Conservation (phyloP, 257 asterid species). For the Fraxinus quadrangulata region DNA sequence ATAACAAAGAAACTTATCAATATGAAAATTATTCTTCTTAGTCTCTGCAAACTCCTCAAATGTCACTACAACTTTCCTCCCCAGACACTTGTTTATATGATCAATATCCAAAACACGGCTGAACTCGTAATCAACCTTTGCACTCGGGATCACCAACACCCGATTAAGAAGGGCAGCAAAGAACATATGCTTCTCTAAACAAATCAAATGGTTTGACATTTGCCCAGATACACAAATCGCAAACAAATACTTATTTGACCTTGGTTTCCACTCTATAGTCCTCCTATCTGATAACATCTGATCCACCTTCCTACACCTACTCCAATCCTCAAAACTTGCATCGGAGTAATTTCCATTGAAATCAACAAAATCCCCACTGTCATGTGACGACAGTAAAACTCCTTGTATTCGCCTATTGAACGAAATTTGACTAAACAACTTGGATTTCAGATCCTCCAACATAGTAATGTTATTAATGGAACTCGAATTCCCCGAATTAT, state of each 20-base stretch:
- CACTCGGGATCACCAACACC: slow-evolving; percentile 79
- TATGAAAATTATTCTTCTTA: slow-evolving; percentile 62
- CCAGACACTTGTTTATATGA: slow-evolving; percentile 79
- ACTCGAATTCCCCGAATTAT: slow-evolving; percentile 30
- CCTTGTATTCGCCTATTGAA: slow-evolving; percentile 75
- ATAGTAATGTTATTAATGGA: slow-evolving; percentile 22
- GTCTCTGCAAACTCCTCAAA: slow-evolving; percentile 78
- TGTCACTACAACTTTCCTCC: slow-evolving; percentile 73
- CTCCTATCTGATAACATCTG: slow-evolving; percentile 60
- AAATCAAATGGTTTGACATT: slow-evolving; percentile 95
- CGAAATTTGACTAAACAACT: slow-evolving; percentile 62
- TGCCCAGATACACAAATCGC: slow-evolving; percentile 92
- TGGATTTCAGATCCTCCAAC: slow-evolving; percentile 56
- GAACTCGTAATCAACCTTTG: slow-evolving; percentile 84
- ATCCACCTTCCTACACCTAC: slow-evolving; percentile 65
- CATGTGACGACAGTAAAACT: slow-evolving; percentile 70
- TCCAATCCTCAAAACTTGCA: slow-evolving; percentile 43
- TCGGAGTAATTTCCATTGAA: slow-evolving; percentile 50
- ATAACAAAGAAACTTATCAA: slow-evolving; percentile 78
- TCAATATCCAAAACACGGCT: slow-evolving; percentile 76
- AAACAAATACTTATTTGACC: slow-evolving; percentile 69
- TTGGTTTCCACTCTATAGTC: slow-evolving; percentile 86
- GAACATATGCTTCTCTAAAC: slow-evolving; percentile 95
- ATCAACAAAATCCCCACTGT: slow-evolving; percentile 34
- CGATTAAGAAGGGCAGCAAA: slow-evolving; percentile 87